These are phyloP conservation scores for Aspergillus felis DNA, from an alignment of 2,329 filamentous ascomycete genomes.

Conservation along the genomic window DNA sequence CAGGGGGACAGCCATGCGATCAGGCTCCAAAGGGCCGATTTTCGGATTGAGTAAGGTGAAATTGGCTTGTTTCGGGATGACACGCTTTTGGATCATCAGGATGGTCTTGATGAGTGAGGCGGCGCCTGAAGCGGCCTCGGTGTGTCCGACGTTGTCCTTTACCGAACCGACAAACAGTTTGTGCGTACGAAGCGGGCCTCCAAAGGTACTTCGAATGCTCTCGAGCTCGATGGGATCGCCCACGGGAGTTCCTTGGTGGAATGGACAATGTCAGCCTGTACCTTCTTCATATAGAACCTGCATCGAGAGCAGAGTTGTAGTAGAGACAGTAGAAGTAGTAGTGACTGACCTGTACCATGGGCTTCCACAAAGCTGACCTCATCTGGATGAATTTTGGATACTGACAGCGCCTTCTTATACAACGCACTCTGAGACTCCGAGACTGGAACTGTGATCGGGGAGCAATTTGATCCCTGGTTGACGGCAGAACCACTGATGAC, in stretches of 20 bases:
- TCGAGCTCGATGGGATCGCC: conserved; percentile 20
- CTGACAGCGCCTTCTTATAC: conserved; percentile 7
- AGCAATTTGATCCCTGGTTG: conserved; percentile 16
- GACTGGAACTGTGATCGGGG: conserved; percentile 18
- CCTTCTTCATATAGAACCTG: too few species aligned
- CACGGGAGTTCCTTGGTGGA: conserved; percentile 15
- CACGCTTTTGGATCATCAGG: conserved; percentile 22
- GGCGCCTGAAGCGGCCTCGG: conserved; percentile 22
- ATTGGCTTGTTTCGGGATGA: conserved; percentile 22
- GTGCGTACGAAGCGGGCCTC: conserved; percentile 1
- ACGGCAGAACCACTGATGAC: conserved; percentile 18
- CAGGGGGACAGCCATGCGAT: too few species aligned
- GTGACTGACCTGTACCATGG: too few species aligned
- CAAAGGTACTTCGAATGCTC: conserved; percentile 19
- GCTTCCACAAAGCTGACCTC: conserved; percentile 16
- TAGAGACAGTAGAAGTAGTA: too few species aligned
- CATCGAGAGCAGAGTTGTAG: too few species aligned
- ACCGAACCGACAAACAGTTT: conserved; percentile 20
- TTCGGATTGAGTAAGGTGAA: conserved; percentile 20
- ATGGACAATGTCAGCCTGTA: conserved; percentile 3
- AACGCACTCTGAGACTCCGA: conserved; percentile 11
- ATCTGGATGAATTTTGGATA: conserved; percentile 6
- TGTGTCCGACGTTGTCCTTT: conserved; percentile 26
- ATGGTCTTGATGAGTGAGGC: conserved; percentile 21
- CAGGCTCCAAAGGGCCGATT: too few species aligned